Evolutionary conservation across 2,329 filamentous ascomycete genomes (phyloP), one percentile per base, ranked within the genome.

Genomic region (Arthrobotrys musiformis): DNA sequence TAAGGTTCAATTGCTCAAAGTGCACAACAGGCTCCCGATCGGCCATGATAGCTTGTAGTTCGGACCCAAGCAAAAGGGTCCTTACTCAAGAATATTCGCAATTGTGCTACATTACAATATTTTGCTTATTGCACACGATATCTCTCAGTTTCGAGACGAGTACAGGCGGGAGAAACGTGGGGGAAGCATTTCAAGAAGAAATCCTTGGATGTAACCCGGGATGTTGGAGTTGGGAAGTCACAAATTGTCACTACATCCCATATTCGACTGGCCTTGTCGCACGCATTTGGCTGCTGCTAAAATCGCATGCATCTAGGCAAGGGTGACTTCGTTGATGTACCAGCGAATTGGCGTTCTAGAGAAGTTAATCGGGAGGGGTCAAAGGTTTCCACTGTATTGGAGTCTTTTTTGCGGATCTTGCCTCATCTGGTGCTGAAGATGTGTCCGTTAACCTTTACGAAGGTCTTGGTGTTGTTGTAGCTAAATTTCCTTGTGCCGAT

Each of bases 71-170:
- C 58, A 48, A 48, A 26, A 52, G 26, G 40, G 22, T 22, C 58
- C 50, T 19, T 56, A 37, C 58, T 54, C n/a, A 26, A 30, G 46
- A 76, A 69, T 30, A 44, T 42, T 76, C 72, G 72, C 64, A 70
- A 76, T 60, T 64, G 56, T 50, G 33, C 72, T 64, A 48, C 64
- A 60, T 61, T 60, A 26, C 30, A 64, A 30, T 26, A 19, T 64
- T 63, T 73, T 73, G 69, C 69, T 73, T 73, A 73, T 73, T 76
- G n/a, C 63, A 24, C 17, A 42, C 24, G 42, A 37, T 50, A 64
- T 66, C 70, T 67, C 46, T 58, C 72, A 70, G 2, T 5, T 60
- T 67, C 69, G 69, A 73, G 69, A 67, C 69, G 69, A 73, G 24
- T 22, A 67, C 69, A 61, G 67, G 24, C n/a, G 50, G 26, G 50